These are phyloP conservation scores for Alnus rubra DNA, from an alignment of 306 rosid genomes.

Conservation along the genomic window DNA sequence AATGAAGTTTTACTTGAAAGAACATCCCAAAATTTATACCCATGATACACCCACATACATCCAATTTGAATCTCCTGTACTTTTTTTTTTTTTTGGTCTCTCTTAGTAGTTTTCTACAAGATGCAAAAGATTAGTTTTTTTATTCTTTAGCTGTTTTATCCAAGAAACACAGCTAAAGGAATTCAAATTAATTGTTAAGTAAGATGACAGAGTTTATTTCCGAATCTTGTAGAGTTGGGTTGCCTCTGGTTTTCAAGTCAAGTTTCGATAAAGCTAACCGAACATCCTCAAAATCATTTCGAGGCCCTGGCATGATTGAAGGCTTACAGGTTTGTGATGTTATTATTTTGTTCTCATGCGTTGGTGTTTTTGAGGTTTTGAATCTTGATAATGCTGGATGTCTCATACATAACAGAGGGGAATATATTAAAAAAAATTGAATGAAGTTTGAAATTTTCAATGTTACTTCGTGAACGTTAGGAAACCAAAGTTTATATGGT, in stretches of 20 bases:
- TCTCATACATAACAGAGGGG: not conserved
- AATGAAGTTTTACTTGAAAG: not conserved
- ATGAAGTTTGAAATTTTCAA: not conserved
- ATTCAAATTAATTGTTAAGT: not conserved
- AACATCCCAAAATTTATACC: not conserved
- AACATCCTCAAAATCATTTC: constrained; percentile 92
- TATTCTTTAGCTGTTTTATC: not conserved
- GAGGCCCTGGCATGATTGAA: constrained; percentile 90
- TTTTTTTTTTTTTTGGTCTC: too few relatives aligned
- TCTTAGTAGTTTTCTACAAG: not conserved
- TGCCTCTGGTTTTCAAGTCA: constrained; percentile 91
- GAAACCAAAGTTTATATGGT: not conserved
- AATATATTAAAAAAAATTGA: not conserved
- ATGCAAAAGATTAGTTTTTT: not conserved
- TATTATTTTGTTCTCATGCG: constrained; percentile 15
- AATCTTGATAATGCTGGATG: constrained; percentile 24
- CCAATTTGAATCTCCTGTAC: not conserved
- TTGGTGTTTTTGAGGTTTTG: constrained; percentile 18
- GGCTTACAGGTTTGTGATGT: constrained; percentile 70
- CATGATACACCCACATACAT: not conserved
- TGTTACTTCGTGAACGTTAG: not conserved
- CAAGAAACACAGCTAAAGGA: not conserved
- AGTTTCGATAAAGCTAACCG: constrained; percentile 98
- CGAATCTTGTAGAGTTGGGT: constrained; percentile 65
- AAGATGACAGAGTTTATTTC: constrained; percentile 14